Percentiles rank a stretch among this genome's conserved stretches.
These are phyloP conservation scores for Dipodascopsis tothii DNA, from an alignment of 805 yeast species.

Conservation along the genomic window DNA sequence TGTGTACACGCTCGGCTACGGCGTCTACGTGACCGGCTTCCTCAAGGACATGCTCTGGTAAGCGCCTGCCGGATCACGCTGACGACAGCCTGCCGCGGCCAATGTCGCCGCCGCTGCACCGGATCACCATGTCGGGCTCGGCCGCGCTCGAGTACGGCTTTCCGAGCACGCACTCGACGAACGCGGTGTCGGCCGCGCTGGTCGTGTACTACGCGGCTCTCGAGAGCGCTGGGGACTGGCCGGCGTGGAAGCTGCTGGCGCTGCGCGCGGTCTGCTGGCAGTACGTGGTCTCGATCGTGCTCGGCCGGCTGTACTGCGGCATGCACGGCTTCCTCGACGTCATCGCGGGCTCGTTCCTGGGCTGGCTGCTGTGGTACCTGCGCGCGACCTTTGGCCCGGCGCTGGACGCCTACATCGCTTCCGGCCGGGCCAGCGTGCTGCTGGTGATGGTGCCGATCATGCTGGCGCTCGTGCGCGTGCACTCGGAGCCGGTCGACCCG, in stretches of 20 bases:
- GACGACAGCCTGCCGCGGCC: slow-evolving; percentile 65
- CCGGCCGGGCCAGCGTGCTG: slow-evolving; percentile 27
- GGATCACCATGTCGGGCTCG: slow-evolving; percentile 84
- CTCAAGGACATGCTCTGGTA: slow-evolving; percentile 73
- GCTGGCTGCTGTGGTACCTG: slow-evolving; percentile 44
- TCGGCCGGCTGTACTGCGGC: slow-evolving; percentile 88
- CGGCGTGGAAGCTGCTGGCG: slow-evolving; percentile 4
- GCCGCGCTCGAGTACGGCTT: slow-evolving; percentile 92
- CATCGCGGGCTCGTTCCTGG: slow-evolving; percentile 55
- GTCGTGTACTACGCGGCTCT: slow-evolving; percentile 32
- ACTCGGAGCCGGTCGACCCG: slow-evolving; percentile 79
- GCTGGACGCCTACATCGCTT: slow-evolving; percentile 38
- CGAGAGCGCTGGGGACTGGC: slow-evolving; percentile 3
- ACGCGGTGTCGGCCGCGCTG: slow-evolving; percentile 75
- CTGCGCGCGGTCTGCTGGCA: slow-evolving; percentile 23
- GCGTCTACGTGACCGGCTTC: slow-evolving; percentile 56
- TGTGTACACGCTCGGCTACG: slow-evolving; percentile 55
- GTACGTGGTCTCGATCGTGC: slow-evolving; percentile 58
- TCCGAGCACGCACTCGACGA: slow-evolving; percentile 91
- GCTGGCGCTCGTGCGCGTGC: slow-evolving; percentile 52
- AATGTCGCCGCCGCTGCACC: slow-evolving; percentile 77
- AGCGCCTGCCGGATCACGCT: background rate
- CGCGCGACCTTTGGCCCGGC: slow-evolving; percentile 37
- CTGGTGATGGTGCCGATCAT: slow-evolving; percentile 32
- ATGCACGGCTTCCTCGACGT: slow-evolving; percentile 93